These are phyloP conservation scores for Xylariales sp. DNA, from an alignment of 2,329 filamentous ascomycete genomes.

Conservation along the genomic window DNA sequence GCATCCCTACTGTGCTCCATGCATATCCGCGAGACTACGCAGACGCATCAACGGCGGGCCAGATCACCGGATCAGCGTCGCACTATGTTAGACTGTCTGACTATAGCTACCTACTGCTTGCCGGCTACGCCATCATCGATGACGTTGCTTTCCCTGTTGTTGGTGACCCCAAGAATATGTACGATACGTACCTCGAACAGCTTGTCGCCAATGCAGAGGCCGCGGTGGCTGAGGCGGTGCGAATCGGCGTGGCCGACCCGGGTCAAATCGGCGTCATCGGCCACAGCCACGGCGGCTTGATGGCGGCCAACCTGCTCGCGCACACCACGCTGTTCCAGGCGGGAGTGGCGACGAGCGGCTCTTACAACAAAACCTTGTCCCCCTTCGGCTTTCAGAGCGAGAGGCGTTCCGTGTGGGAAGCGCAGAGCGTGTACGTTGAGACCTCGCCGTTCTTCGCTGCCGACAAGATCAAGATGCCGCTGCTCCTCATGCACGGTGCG, in stretches of 20 bases:
- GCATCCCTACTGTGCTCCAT: not conserved
- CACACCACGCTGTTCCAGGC: not conserved
- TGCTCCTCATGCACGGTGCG: constrained; percentile 1
- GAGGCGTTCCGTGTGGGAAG: not conserved
- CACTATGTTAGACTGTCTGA: not conserved
- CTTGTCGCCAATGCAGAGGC: constrained; percentile 2
- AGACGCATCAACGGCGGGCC: not conserved
- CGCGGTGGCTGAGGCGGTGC: not conserved
- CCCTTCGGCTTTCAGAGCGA: constrained; percentile 1
- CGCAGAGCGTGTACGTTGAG: not conserved
- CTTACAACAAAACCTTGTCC: constrained; percentile 1
- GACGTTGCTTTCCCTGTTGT: not conserved
- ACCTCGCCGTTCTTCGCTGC: constrained; percentile 1
- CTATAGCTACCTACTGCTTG: not conserved
- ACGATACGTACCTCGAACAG: constrained; percentile 2
- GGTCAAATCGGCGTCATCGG: constrained; percentile 1
- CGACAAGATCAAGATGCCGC: constrained; percentile 2
- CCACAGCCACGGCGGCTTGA: not conserved
- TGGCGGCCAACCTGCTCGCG: not conserved
- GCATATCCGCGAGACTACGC: constrained; percentile 2
- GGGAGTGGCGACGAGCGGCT: not conserved
- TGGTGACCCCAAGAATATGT: not conserved
- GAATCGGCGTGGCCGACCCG: not conserved
- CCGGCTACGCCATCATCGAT: constrained; percentile 3
- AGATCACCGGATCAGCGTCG: not conserved